A percentile compares a stretch with the other conserved stretches of the same genome.
Conservation (phyloP, 371 early-diverging fungal genomes). For the Mucor sp. region DNA sequence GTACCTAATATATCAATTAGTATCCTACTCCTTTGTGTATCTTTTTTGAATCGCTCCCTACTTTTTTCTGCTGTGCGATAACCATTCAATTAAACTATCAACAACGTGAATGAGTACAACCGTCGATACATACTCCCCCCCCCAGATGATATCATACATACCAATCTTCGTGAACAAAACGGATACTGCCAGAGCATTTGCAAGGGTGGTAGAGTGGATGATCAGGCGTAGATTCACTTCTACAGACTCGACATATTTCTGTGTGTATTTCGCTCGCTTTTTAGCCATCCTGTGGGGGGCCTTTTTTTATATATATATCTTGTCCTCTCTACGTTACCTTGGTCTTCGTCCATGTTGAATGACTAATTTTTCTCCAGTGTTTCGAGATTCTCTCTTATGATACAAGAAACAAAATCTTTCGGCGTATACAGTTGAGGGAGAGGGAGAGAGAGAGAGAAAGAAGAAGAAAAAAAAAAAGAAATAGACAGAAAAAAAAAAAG, state of each 20-base stretch:
- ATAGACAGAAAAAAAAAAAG: background rate
- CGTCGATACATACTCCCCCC: background rate
- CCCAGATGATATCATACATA: background rate
- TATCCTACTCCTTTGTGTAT: background rate
- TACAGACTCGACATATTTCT: conserved; percentile 78
- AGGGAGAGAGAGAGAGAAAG: background rate
- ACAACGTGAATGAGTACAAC: background rate
- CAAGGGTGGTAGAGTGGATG: conserved; percentile 78
- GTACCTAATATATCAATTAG: conserved; percentile 39
- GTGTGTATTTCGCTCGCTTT: background rate
- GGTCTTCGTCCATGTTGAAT: conserved; percentile 23
- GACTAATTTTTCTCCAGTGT: background rate
- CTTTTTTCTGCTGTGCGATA: conserved; percentile 78
- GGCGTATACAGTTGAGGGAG: background rate
- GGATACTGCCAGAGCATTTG: conserved; percentile 78
- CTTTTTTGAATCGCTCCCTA: conserved; percentile 19
- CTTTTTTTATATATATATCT: too few relatives aligned
- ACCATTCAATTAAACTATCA: conserved; percentile 78
- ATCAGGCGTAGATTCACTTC: conserved; percentile 60
- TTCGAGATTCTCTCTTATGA: background rate
- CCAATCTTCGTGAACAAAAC: conserved; percentile 76
- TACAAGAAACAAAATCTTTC: background rate
- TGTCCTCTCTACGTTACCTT: conserved; percentile 6
- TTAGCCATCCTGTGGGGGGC: too few relatives aligned
- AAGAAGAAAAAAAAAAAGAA: background rate